phyloP scores from a whole-genome alignment of 192 early-diverging fungal genomes.

The Lunasporangiospora selenospora region DNA sequence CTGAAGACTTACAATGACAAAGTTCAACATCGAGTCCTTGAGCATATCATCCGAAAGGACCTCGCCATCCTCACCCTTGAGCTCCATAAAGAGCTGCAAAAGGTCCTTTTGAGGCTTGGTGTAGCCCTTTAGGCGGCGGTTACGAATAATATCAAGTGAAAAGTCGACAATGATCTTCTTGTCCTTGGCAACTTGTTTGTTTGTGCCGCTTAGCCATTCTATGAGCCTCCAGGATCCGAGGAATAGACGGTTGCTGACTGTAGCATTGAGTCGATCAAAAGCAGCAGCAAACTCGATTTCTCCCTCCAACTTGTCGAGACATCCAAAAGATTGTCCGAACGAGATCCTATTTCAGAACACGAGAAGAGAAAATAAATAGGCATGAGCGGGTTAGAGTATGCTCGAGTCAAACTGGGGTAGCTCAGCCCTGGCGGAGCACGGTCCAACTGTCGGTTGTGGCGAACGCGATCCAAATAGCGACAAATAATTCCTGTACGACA shows the following conservation, averaged over 20 bases:
- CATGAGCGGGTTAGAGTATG: neutral
- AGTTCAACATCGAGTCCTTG: constrained; percentile 55
- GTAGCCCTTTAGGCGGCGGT: constrained; percentile 11
- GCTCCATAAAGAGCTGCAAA: constrained; percentile 52
- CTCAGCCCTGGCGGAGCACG: neutral
- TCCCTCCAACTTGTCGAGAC: constrained; percentile 13
- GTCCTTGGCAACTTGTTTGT: constrained; percentile 22
- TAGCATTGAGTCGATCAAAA: constrained; percentile 58
- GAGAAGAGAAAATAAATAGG: neutral
- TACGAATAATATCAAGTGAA: constrained; percentile 35
- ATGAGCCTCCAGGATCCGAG: constrained; percentile 31
- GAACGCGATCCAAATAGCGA: too few relatives aligned
- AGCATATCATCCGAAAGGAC: constrained; percentile 48
- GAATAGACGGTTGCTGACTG: constrained; percentile 28
- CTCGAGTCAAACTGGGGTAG: neutral
- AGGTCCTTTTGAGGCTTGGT: constrained; percentile 45
- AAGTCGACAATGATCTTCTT: constrained; percentile 42
- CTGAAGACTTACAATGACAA: constrained; percentile 12
- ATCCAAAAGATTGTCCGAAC: constrained; percentile 34
- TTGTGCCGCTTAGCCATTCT: constrained; percentile 22
- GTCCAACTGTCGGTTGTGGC: too few relatives aligned
- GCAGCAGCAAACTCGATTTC: constrained; percentile 52
- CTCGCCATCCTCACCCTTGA: constrained; percentile 47
- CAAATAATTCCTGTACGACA: too few relatives aligned
- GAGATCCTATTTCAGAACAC: constrained; percentile 12